A percentile compares a stretch with the other conserved stretches of the same genome.
Conservation (phyloP, 306 rosid genomes). For the Fragaria vesca region DNA sequence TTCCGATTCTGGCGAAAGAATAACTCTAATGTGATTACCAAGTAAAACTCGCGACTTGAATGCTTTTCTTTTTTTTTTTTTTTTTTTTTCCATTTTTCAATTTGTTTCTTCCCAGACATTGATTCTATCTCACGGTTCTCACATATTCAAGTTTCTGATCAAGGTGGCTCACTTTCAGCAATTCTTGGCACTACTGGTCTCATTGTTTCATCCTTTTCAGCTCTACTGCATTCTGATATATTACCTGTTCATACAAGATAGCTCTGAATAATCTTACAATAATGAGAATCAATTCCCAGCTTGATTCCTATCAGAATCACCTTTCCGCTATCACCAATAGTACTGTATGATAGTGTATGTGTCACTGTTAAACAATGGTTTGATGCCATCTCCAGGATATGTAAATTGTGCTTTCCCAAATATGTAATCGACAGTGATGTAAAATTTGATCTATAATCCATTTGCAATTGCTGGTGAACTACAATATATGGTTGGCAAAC, state of each 20-base stretch:
- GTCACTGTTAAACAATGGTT: not conserved
- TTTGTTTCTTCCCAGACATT: not conserved
- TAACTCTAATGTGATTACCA: not conserved
- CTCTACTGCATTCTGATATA: not conserved
- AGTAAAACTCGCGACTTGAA: not conserved
- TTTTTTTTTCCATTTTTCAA: not conserved
- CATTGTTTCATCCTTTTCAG: not conserved
- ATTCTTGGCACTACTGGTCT: not conserved
- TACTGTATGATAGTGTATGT: too few relatives aligned
- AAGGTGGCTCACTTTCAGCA: not conserved
- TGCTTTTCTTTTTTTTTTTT: too few relatives aligned
- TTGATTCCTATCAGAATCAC: not conserved
- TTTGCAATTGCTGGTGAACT: too few relatives aligned
- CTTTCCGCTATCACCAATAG: not conserved
- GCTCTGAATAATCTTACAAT: not conserved
- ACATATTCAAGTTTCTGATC: not conserved
- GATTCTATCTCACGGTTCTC: not conserved
- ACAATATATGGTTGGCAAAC: too few relatives aligned
- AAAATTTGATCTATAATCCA: not conserved
- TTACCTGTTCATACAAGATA: not conserved
- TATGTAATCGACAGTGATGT: not conserved
- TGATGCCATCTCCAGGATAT: not conserved
- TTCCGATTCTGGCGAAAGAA: conserved; percentile 64
- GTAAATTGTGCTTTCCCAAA: not conserved
- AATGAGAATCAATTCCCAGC: not conserved